phyloP scores from a whole-genome alignment of 352 stramenopile genomes.

The Phytophthora idaei region DNA sequence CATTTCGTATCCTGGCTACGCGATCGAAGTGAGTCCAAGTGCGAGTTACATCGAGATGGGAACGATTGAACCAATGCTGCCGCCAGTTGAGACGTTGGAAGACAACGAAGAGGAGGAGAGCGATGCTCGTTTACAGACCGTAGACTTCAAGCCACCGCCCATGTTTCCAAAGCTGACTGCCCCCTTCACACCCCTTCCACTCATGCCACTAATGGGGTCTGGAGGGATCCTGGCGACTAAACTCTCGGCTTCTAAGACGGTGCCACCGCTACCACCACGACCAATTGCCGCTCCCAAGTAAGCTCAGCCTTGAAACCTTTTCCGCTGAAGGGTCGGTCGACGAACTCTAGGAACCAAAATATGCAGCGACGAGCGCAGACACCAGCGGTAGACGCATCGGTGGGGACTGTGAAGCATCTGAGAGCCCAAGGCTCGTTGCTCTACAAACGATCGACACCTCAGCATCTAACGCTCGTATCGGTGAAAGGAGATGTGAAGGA shows the following conservation, averaged over 20 bases:
- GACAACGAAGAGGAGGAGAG: constrained; percentile 9
- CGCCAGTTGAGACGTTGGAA: constrained; percentile 24
- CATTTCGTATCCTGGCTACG: constrained; percentile 49
- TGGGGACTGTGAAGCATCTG: constrained; percentile 51
- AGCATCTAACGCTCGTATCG: constrained; percentile 66
- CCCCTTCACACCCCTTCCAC: constrained; percentile 20
- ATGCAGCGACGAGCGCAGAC: constrained; percentile 26
- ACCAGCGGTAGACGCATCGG: neutral
- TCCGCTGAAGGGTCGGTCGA: constrained; percentile 26
- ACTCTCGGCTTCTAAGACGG: constrained; percentile 13
- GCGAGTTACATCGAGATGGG: constrained; percentile 61
- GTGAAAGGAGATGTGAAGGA: constrained; percentile 59
- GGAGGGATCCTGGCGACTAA: constrained; percentile 6
- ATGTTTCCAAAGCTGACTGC: constrained; percentile 56
- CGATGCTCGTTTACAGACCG: constrained; percentile 12
- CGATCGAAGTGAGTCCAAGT: constrained; percentile 58
- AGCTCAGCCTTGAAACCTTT: constrained; percentile 11
- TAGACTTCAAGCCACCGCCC: constrained; percentile 43
- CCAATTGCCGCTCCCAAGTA: constrained; percentile 14
- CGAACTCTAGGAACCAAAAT: neutral
- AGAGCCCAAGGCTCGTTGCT: constrained; percentile 59
- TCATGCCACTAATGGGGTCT: neutral
- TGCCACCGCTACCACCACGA: constrained; percentile 20
- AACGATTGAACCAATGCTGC: constrained; percentile 62
- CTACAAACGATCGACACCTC: constrained; percentile 63